Base-by-base conservation (phyloP, 1,139 yeast genomes). In the Tardiomyces depauwii region DNA sequence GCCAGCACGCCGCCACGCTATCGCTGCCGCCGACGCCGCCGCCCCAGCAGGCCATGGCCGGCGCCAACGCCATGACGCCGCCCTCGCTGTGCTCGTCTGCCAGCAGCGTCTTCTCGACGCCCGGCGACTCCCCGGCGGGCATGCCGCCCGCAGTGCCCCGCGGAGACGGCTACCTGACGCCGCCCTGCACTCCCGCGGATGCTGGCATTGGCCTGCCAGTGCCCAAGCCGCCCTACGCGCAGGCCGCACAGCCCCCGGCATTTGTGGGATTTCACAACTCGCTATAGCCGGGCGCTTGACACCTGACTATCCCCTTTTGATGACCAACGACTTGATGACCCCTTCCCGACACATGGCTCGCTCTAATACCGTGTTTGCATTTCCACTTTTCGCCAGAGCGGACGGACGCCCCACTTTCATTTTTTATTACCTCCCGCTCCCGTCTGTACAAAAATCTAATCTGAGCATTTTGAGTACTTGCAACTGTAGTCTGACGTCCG, bases 11-110 rank as follows among this genome's bases (percentile, higher is more conserved):
- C 3, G 11, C 39, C 3, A n/a, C 18, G 12, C 39, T 14, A 12
- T n/a, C 39, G 21, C 18, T 36, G 39, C 39, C 39, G 19, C 39
- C 39, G 13, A 36, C 39, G 12, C 39, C 39, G 21, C 39, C 39
- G 39, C 39, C 39, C 19, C 11, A 9, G 18, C 25, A 21, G 25
- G 25, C 25, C 25, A 21, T 21, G 4, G 11, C 19, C 11, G 11
- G 10, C 4, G 18, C 39, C 19, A 36, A 36, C 19, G 13, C 39
- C 19, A 14, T 16, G 19, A 36, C 39, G 39, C 39, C 39, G 19
- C 18, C 39, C 6, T 14, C 19, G 19, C 19, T n/a, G 19, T 10
- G 19, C 39, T 36, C 39, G 21, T 14, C 19, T 12, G 19, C 19
- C 39, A 36, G 18, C 19, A 36, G 39, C 14, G 18, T 16, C 19